Percentiles rank a stretch among this genome's conserved stretches.
phyloP scores from a whole-genome alignment of 106 monocot species.

The Xerophyta viscosa region DNA sequence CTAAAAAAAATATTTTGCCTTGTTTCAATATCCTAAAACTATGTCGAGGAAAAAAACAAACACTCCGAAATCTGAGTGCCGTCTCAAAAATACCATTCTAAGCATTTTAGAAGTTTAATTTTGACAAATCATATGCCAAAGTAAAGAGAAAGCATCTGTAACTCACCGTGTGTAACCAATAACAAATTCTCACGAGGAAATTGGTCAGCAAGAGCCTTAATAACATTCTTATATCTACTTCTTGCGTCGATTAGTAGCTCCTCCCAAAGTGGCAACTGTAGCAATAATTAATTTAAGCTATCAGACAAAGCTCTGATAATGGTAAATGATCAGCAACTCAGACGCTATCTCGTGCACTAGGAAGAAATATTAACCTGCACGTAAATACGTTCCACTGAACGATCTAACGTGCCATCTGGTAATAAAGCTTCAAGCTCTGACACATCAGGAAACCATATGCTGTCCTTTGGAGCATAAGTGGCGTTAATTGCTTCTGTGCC shows the following conservation, averaged over 20 bases:
- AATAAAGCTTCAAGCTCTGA: slow-evolving; percentile 57
- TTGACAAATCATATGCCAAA: too few species aligned
- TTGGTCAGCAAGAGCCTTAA: slow-evolving; percentile 51
- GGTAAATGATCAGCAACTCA: background rate
- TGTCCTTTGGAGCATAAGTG: slow-evolving; percentile 28
- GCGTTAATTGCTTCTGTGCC: slow-evolving; percentile 25
- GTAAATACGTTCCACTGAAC: slow-evolving; percentile 36
- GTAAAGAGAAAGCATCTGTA: too few species aligned
- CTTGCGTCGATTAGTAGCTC: slow-evolving; percentile 35
- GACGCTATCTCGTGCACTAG: too few species aligned
- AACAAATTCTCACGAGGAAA: slow-evolving; percentile 54
- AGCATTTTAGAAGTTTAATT: too few species aligned
- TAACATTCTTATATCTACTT: slow-evolving; percentile 32
- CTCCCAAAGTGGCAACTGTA: slow-evolving; percentile 41
- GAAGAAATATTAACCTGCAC: slow-evolving; percentile 27
- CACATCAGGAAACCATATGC: slow-evolving; percentile 58
- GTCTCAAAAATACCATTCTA: too few species aligned
- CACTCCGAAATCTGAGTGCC: too few species aligned
- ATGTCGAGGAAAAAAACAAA: too few species aligned
- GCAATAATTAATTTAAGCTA: background rate
- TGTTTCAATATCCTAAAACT: too few species aligned
- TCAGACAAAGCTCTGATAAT: background rate
- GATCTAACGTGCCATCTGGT: slow-evolving; percentile 57
- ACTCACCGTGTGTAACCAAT: slow-evolving; percentile 50
- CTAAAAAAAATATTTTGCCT: too few species aligned